Conservation (phyloP, 2,329 filamentous ascomycete genomes). For the Shiraia bambusicola region DNA sequence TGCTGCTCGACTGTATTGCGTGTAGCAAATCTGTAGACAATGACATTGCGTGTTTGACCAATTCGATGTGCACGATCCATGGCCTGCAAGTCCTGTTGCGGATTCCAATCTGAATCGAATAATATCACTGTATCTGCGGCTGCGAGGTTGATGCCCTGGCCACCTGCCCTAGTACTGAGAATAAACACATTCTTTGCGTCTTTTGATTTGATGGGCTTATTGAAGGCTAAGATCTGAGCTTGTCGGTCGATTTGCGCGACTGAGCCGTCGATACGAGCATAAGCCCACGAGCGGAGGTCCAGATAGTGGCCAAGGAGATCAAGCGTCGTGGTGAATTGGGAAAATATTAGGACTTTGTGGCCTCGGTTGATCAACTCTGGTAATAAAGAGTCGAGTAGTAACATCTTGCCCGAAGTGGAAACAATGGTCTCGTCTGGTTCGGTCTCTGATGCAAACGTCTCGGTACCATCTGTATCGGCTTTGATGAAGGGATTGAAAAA, state of each 20-base stretch:
- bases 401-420: conserved; percentile 91
- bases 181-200: conserved; percentile 60
- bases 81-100: conserved; percentile 93
- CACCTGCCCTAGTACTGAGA: conserved; percentile 85
- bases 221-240: conserved; percentile 53
- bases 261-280: conserved; percentile 87
- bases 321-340: conserved; percentile 91
- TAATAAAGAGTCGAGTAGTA: conserved; percentile 84
- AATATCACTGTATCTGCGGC: conserved; percentile 90
- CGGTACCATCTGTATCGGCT: conserved; percentile 53
- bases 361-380: conserved; percentile 69
- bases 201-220: conserved; percentile 34
- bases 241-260: conserved; percentile 67
- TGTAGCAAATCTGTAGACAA: conserved; percentile 91
- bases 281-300: conserved; percentile 72
- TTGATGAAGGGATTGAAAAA: conserved; percentile 84
- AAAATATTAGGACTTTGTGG: conserved; percentile 95
- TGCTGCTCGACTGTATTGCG: conserved; percentile 90
- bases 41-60: conserved; percentile 85
- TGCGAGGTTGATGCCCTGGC: conserved; percentile 92
- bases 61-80: conserved; percentile 95
- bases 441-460: conserved; percentile 49
- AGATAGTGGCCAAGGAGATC: conserved; percentile 91
- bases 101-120: conserved; percentile 92
- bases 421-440: conserved; percentile 76